Base-by-base conservation (phyloP, 257 asterid genomes). In the Solanum infundibuliforme region DNA sequence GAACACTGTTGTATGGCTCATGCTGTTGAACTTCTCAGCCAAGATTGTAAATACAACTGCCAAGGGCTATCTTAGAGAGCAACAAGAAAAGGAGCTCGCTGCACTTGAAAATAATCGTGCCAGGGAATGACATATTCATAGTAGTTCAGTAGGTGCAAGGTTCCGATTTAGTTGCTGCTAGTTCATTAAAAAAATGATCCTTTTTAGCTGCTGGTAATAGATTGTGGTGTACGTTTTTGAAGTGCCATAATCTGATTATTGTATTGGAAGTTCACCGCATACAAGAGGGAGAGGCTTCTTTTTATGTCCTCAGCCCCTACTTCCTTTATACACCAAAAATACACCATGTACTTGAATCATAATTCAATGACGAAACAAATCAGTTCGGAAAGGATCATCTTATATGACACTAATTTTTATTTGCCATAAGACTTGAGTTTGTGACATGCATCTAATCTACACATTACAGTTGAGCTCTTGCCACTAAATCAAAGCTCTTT, bases 31-130 rank as follows among this genome's bases (percentile, higher is more conserved):
- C 90, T 94, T 95, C 88, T 92, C 94, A 74, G 89, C 91, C 73
- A 91, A 94, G 94, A 94, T 94, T 65, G 95, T 94, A 87, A 95
- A 93, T 84, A 79, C 97, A 38, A 94, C 96, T 5, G 98, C 98
- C 18, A 95, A 93, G 83, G 88, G 89, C 66, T 90, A 90, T 86
- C 89, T 95, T 66, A 91, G 91, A 92, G 90, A 94, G 87, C 95
- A 90, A 76, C 98, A 93, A 5, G 95, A 94, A 9, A 41, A 89
- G 82, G 97, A 94, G 87, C 85, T 94, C 79, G 92, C 94, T 83
- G 89, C 90, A 12, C 16, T 93, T 91, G 94, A 92, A 92, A 88
- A 90, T 32, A 90, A 18, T 46, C 32, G 21, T 48, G 12, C 60
- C 32, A 27, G 43, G 87, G 65, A 46, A 65, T 85, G 31, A 85